These are phyloP conservation scores for Kodamaea lidongshanica DNA, from an alignment of 805 yeast species.

Conservation along the genomic window DNA sequence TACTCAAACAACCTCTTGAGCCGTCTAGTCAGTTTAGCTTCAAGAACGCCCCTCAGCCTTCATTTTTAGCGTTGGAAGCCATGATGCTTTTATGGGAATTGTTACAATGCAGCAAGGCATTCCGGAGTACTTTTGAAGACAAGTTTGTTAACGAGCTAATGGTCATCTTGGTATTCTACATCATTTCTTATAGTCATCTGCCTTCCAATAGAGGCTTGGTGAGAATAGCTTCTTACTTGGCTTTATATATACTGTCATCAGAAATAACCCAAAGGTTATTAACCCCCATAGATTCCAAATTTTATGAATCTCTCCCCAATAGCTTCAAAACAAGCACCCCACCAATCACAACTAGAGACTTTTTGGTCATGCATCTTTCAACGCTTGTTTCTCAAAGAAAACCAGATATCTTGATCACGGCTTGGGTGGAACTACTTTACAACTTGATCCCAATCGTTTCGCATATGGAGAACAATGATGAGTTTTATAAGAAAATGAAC, in stretches of 20 bases:
- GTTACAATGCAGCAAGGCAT: conserved; percentile 61
- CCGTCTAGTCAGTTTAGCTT: conserved; percentile 5
- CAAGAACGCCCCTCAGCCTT: conserved; percentile 14
- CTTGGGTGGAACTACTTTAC: conserved; percentile 54
- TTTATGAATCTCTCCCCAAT: conserved; percentile 49
- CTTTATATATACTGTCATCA: conserved; percentile 45
- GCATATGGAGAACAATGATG: conserved; percentile 11
- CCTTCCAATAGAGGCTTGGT: conserved; percentile 35
- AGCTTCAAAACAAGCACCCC: conserved; percentile 38
- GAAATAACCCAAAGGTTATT: conserved; percentile 36
- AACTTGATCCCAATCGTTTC: conserved; percentile 45
- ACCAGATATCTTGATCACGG: conserved; percentile 32
- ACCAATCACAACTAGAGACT: conserved; percentile 57
- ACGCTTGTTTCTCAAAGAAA: conserved; percentile 14
- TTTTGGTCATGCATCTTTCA: conserved; percentile 49
- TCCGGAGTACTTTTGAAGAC: conserved; percentile 35
- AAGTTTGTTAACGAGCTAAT: conserved; percentile 49
- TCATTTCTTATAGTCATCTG: conserved; percentile 42
- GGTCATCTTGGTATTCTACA: conserved; percentile 50
- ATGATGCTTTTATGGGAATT: conserved; percentile 69
- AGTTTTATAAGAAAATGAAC: conserved; percentile 19
- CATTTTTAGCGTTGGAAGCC: conserved; percentile 52
- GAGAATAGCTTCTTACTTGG: conserved; percentile 46
- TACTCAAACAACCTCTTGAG: conserved; percentile 39
- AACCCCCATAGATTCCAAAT: conserved; percentile 37